phyloP scores from a whole-genome alignment of 495 filamentous ascomycete species.

The Opeltia flavorubescens region DNA sequence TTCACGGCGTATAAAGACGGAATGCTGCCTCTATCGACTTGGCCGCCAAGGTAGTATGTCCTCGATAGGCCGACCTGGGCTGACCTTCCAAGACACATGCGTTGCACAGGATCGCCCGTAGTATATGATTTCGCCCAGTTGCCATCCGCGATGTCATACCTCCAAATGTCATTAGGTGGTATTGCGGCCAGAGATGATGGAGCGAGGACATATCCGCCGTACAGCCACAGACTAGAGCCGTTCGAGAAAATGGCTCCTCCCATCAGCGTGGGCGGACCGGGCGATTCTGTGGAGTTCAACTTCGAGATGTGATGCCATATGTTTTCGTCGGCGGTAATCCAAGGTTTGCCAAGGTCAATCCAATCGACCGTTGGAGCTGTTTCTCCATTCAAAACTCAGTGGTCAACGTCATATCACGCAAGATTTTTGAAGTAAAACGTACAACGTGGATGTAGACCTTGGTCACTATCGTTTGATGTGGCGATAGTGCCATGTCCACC shows the following conservation, averaged over 20 bases:
- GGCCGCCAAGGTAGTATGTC: constrained; percentile 7
- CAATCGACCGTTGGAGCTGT: constrained; percentile 2
- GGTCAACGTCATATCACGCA: no score
- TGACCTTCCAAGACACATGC: constrained; percentile 2
- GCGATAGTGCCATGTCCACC: no score
- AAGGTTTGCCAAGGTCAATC: constrained; percentile 5
- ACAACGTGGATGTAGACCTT: no score
- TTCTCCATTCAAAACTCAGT: no score
- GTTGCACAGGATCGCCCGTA: constrained; percentile 4
- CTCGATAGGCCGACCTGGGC: not conserved
- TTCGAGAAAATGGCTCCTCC: constrained; percentile 8
- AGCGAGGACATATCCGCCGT: constrained; percentile 7
- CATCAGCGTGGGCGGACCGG: constrained; percentile 4
- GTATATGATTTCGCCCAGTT: constrained; percentile 4
- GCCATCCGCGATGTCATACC: not conserved
- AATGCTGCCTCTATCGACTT: constrained; percentile 4
- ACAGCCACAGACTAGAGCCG: constrained; percentile 7
- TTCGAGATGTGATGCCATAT: constrained; percentile 9
- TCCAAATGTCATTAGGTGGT: constrained; percentile 4
- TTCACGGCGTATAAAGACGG: constrained; percentile 1
- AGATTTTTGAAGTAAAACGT: no score
- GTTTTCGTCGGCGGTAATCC: constrained; percentile 5
- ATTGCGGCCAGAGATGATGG: not conserved
- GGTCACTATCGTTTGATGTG: no score
- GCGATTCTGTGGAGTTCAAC: not conserved